Evolutionary conservation across 1,139 yeast genomes (phyloP), one percentile per base, ranked within the genome.

Genomic region (Debaryomycetaceae sp.): DNA sequence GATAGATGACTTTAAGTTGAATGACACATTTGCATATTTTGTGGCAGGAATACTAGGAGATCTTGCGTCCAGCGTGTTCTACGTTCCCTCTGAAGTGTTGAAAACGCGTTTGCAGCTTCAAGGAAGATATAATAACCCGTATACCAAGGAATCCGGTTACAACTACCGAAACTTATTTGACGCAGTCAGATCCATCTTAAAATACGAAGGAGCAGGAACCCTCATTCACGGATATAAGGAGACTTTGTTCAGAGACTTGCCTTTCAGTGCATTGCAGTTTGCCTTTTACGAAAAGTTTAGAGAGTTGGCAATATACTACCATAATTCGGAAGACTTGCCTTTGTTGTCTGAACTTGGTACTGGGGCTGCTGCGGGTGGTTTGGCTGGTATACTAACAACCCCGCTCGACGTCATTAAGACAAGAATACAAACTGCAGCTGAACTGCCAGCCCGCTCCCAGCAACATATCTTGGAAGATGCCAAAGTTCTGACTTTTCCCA

Each of bases 61-160:
- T 61, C 72, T 92, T 43, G 92, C 88, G 3, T 85, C 95, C 26
- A 85, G 95, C 55, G 65, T 92, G n/a, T 83, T 88, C 35, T 92
- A 92, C 53, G 98, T 92, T n/a, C 98, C 98, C 3, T 82, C 92
- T 28, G 98, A 92, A 59, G 98, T 92, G n/a, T 65, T 92, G 43
- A 92, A 94, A 60, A 89, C 98, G 6, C 73, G 98, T 52, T 65
- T 92, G 37, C 98, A 92, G 64, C 67, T 92, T 40, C 98, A 92
- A 63, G 98, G 98, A 1, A 74, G 81, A 37, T 75, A 78, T 61
- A 87, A 89, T 61, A 92, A 91, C 58, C 87, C 86, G 0, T 72
- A 74, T 59, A 89, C 91, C 46, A 61, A 71, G 36, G 87, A 88
- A 9, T 61, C 70, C 39, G 97, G 96, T 0, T 92, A 92, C 62